Base-by-base conservation (phyloP, 306 rosid genomes). In the Medicago arabica region DNA sequence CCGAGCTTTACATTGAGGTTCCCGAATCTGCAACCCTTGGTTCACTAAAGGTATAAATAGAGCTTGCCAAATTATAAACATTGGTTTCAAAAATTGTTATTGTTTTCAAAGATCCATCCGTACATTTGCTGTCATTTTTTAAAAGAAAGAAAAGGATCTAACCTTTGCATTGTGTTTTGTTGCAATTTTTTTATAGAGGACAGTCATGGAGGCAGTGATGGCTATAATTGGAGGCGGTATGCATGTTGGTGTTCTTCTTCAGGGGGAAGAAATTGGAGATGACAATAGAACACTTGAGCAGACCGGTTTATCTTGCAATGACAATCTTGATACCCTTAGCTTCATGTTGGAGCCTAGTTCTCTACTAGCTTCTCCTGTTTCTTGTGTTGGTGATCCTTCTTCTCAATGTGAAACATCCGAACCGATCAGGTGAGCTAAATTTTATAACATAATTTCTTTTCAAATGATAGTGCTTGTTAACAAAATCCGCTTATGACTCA, bases 1-100 rank as follows among this genome's bases (percentile, higher is more conserved):
- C 98, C n/a, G 98, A 94, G 87, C 86, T 94, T 67, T 88, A 86
- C 70, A 78, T 94, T 68, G 97, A 94, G 84, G 94, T 94, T 75
- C 95, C 98, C 1, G 93, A 91, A 71, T 88, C 93, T 25, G 89
- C 91, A 66, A 94, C 98, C 44, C 76, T 94, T 53, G 96, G 93
- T 85, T 88, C 87, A 9, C 75, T 94, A 51, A 91, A 91, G 98
- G 98, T 94, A 85, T 74, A 23, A 67, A 65, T 44, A 11, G 36
- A 31, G 13, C n/a, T 25, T 25, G 69, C 19, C 12, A 57, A 61
- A 72, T 46, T 14, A 41, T 41, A 11, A 34, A n/a, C 10, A 51
- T 75, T 69, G 15, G 17, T 41, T 49, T 64, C 1, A 14, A 38
- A 53, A 53, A 63, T 50, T 55, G 44, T 23, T 76, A 23, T 23